These are phyloP conservation scores for Drechslerella dactyloides DNA, from an alignment of 2,329 filamentous ascomycete species.

Conservation along the genomic window DNA sequence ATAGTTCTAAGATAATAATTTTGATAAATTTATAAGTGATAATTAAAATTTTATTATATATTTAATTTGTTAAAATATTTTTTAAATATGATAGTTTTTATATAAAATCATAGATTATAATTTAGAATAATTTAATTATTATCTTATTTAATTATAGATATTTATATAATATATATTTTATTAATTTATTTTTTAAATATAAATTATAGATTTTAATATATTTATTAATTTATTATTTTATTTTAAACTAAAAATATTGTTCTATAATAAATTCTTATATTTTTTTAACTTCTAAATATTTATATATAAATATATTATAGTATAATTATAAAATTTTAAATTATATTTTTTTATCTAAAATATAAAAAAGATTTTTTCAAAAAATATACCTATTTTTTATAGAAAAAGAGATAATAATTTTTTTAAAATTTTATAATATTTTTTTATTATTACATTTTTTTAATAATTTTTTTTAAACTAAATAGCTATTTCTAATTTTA, in stretches of 20 bases:
- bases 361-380: not conserved
- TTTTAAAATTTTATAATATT: not conserved
- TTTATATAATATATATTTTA: not conserved
- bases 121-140: constrained; percentile 4
- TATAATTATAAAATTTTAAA: not conserved
- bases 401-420: not conserved
- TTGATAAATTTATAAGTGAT: not conserved
- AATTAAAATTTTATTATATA: not conserved
- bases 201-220: not conserved
- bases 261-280: not conserved
- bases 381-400: not conserved
- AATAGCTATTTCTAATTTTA: not conserved
- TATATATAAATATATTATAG: not conserved
- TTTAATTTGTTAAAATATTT: constrained; percentile 1
- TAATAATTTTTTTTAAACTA: not conserved
- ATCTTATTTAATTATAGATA: constrained; percentile 1
- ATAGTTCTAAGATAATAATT: constrained; percentile 7
- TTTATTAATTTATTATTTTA: not conserved
- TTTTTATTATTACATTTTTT: not conserved
- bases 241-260: constrained; percentile 5
- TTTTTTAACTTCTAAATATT: constrained; percentile 1
- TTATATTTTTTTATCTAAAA: not conserved
- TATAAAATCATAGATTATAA: constrained; percentile 5
- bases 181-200: constrained; percentile 4
- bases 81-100: constrained; percentile 6